phyloP scores from a whole-genome alignment of 768 basidiomycete genomes.

The Trametes maxima region DNA sequence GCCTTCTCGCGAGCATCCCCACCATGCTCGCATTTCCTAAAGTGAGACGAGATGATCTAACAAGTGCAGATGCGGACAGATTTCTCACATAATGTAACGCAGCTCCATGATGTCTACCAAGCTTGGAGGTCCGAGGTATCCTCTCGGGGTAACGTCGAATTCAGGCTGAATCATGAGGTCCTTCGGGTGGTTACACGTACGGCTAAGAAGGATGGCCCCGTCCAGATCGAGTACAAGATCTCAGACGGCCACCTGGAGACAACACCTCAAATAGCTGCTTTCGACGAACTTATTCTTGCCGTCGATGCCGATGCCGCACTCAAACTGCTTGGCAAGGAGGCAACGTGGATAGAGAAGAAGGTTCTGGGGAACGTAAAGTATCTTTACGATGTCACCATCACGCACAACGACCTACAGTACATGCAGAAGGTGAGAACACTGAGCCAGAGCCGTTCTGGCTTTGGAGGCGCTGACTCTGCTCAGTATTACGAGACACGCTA shows the following conservation, averaged over 20 bases:
- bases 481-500: conserved; percentile 47
- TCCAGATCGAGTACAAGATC: conserved; percentile 29
- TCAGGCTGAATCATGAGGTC: conserved; percentile 33
- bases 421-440: conserved; percentile 44
- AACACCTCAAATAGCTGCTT: conserved; percentile 32
- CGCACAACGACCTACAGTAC: conserved; percentile 49
- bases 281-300: conserved; percentile 49
- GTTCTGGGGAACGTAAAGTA: conserved; percentile 50
- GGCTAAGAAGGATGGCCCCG: conserved; percentile 22
- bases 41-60: conserved; percentile 14
- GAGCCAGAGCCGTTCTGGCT: no score
- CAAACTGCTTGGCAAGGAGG: conserved; percentile 42
- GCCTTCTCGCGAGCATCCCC: conserved; percentile 37
- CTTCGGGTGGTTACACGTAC: conserved; percentile 28
- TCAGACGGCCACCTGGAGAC: conserved; percentile 16
- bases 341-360: conserved; percentile 40
- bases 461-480: not conserved
- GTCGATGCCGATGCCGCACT: conserved; percentile 47
- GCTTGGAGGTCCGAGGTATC: conserved; percentile 33
- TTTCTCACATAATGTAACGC: not conserved
- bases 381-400: conserved; percentile 51
- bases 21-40: conserved; percentile 42
- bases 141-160: conserved; percentile 31
- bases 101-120: conserved; percentile 35
- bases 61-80: not conserved